Evolutionary conservation across 805 yeast genomes (phyloP), one percentile per base, ranked within the genome.

Genomic region (Wickerhamiella parazyma): DNA sequence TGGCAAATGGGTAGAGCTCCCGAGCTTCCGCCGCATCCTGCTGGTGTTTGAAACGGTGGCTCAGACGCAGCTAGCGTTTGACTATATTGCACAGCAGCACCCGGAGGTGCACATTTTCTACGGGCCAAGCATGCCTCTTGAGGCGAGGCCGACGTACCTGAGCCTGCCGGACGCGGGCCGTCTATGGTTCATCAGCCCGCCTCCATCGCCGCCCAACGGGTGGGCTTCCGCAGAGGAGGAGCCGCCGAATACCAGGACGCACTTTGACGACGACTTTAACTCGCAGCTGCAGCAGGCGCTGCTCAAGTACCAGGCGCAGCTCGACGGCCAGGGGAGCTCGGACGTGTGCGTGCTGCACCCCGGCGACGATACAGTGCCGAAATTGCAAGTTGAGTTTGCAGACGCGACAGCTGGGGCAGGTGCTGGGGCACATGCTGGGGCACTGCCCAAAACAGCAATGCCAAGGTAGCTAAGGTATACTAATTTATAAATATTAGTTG

Each of bases 201-300:
- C 57, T 6, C 48, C 53, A 16, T 48, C 52, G 24, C 57, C 57
- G 8, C 55, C 56, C 4, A 46, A 34, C 25, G 55, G 48, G 28
- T 54, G 57, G 57, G 47, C 34, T 22, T 45, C 19, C 9, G 7
- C 41, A 12, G 19, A 33, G 6, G 57, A 54, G 42, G 57, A 53
- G 28, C 48, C 45, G 25, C 57, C 57, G 5, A 53, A 53, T 33
- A 44, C 28, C 29, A 20, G 35, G 3, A 45, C 48, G 9, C 52
- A 53, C 34, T 49, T 20, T 38, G 54, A 51, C 11, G 41, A 22
- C 10, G 54, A 51, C 3, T 50, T 53, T 46, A 49, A 49, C 37
- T 24, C 19, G 11, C 47, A 46, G 45, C 46, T 53, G 24, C 20
- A 35, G 14, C 16, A 20, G 2, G 56, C 56, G 3, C 43, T 53